Evolutionary conservation across 352 stramenopile genomes (phyloP), one percentile per base, ranked within the genome.

Genomic region (Nothophytophthora sp.): DNA sequence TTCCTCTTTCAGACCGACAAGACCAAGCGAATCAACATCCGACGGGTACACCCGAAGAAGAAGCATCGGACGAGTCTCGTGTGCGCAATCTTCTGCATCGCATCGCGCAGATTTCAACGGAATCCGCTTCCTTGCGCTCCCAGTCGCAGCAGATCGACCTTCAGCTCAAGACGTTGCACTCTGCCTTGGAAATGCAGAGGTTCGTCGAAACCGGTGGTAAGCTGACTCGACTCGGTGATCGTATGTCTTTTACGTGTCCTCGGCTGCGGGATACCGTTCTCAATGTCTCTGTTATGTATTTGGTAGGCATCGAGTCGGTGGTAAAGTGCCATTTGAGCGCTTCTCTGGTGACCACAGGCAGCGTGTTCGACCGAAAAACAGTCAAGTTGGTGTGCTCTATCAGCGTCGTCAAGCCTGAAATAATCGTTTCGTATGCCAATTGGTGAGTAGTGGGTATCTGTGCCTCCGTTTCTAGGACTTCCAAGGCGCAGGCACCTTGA

Each of bases 151-250:
- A 66, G 24, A 52, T 81, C 28, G 72, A 82, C 22, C 10, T 33
- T 10, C 56, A 81, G 11, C 55, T 90, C 2, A 60, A 60, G 23
- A 60, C 46, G 2, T 36, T 85, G 9, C 54, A 86, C 47, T 66
- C 79, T 7, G 71, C 66, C 13, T 63, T 86, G 11, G 53, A 78
- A 40, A 53, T 88, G 12, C 58, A 79, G 8, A 62, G 35, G 29
- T 3, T 60, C 22, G 40, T 63, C 7, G 24, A 63, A 47, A 23
- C 56, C 5, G 11, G 46, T 52, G 65, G 65, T 68, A 57, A 27
- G 62, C 56, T 27, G 6, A 18, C n/a, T n/a, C n/a, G n/a, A n/a
- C n/a, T n/a, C n/a, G n/a, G n/a, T n/a, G n/a, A n/a, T n/a, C n/a
- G n/a, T n/a, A n/a, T n/a, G n/a, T n/a, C n/a, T n/a, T n/a, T n/a